phyloP scores from a whole-genome alignment of 176 grass and related monocot species.

The Musa beccarii region DNA sequence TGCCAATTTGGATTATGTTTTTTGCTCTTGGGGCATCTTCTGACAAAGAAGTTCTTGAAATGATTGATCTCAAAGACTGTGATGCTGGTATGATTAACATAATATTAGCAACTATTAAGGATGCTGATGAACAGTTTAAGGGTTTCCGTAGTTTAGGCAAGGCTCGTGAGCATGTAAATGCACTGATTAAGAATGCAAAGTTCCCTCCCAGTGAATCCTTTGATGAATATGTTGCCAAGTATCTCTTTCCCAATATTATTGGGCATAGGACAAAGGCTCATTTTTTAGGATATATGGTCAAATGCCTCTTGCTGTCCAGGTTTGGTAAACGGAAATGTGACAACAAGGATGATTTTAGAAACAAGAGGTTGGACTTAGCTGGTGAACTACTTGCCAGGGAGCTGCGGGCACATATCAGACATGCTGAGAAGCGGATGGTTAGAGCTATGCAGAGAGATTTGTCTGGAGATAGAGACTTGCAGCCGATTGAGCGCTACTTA shows the following conservation, averaged over 20 bases:
- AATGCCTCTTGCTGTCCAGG: conserved; percentile 71
- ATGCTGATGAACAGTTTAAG: conserved; percentile 57
- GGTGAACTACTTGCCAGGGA: conserved; percentile 84
- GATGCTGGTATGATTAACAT: conserved; percentile 60
- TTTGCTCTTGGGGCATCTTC: conserved; percentile 76
- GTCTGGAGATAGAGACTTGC: conserved; percentile 60
- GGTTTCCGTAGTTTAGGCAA: conserved; percentile 50
- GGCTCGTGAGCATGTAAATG: conserved; percentile 58
- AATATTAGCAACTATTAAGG: conserved; percentile 66
- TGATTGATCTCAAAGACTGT: conserved; percentile 70
- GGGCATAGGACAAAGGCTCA: conserved; percentile 65
- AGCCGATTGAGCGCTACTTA: conserved; percentile 46
- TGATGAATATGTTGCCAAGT: conserved; percentile 70
- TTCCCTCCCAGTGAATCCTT: conserved; percentile 75
- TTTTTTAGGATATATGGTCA: conserved; percentile 92
- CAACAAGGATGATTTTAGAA: conserved; percentile 95
- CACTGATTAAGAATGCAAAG: conserved; percentile 50
- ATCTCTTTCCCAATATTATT: conserved; percentile 62
- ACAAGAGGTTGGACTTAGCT: conserved; percentile 75
- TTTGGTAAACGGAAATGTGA: conserved; percentile 81
- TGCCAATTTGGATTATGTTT: conserved; percentile 93
- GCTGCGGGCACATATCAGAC: conserved; percentile 76
- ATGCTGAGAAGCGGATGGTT: conserved; percentile 72
- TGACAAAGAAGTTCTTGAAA: conserved; percentile 74
- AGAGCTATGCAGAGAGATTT: conserved; percentile 91